phyloP scores from a whole-genome alignment of 2,329 filamentous ascomycete genomes.

The Paraconiothyrium brasiliense region DNA sequence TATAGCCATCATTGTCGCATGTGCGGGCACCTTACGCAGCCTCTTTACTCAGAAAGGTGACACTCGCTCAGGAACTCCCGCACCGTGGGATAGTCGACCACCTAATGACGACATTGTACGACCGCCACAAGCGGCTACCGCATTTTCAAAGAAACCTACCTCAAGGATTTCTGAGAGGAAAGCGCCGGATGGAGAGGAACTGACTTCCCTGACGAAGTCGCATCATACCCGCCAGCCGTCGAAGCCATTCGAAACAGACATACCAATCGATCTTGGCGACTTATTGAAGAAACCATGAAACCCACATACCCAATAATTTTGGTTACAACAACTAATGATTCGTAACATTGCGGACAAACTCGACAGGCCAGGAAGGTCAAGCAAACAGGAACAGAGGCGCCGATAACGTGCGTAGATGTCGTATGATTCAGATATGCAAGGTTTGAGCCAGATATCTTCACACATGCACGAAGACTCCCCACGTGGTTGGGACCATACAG shows the following conservation, averaged over 20 bases:
- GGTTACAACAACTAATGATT: background rate
- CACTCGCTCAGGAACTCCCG: background rate
- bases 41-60: constrained; percentile 20
- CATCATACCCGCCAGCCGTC: background rate
- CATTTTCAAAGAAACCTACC: background rate
- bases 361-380: background rate
- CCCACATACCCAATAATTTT: background rate
- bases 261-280: constrained; percentile 8
- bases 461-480: background rate
- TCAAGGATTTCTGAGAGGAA: background rate
- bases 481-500: too few relatives aligned
- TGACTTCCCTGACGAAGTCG: background rate
- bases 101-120: constrained; percentile 6
- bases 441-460: background rate
- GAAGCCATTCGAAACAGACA: constrained; percentile 12
- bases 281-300: background rate
- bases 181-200: constrained; percentile 2
- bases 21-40: constrained; percentile 14
- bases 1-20: constrained; percentile 18
- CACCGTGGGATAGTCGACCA: constrained; percentile 13
- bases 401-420: background rate
- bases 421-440: background rate
- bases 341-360: background rate
- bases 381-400: background rate
- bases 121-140: background rate